Base-by-base conservation (phyloP, 2,329 filamentous ascomycete genomes). In the Monilinia fructicola region DNA sequence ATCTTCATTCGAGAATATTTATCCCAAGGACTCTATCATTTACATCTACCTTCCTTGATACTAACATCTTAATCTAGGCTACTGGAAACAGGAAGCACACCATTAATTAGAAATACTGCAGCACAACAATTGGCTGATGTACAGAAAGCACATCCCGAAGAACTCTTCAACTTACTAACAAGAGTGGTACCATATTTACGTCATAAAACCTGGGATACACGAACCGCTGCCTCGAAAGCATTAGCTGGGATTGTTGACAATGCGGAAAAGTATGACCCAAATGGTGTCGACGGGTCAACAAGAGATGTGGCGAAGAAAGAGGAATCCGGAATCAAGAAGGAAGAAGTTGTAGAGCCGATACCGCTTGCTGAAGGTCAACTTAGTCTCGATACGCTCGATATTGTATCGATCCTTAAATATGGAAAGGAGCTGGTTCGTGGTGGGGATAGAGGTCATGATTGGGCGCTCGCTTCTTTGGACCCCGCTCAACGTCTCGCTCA, bases 101-200 rank as follows among this genome's bases (percentile, higher is more conserved):
- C 90, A 77, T 84, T 99, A 72, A 98, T 99, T 77, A 90, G 96
- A 73, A 96, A 97, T 76, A 99, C 95, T 70, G 96, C 95, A 69
- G 95, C 96, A 69, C 93, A 96, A 76, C 95, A 99, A 80, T 85
- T 99, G 70, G 95, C 93, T 69, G 95, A 99, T 79, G 95, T 97
- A 78, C 96, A 99, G 79, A 98, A 97, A 77, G 91, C 95, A 78
- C 95, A 98, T 74, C 95, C 95, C 0, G 94, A 99, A 79, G 96
- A 99, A 78, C 83, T 99, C 1, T 98, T 98, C 80, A 97, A 98
- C 76, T 85, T 99, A 9, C 84, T 99, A 16, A 94, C 92, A 40
- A 86, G 94, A 68, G 93, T 99, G 42, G 89, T 99, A n/a, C 94
- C 95, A 0, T 99, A 97, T 78, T 84, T 99, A 40, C 88, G 92